Evolutionary conservation across 2,329 filamentous ascomycete species (phyloP), one percentile per base, ranked within the genome.

Genomic region (Sporothrix pallida): DNA sequence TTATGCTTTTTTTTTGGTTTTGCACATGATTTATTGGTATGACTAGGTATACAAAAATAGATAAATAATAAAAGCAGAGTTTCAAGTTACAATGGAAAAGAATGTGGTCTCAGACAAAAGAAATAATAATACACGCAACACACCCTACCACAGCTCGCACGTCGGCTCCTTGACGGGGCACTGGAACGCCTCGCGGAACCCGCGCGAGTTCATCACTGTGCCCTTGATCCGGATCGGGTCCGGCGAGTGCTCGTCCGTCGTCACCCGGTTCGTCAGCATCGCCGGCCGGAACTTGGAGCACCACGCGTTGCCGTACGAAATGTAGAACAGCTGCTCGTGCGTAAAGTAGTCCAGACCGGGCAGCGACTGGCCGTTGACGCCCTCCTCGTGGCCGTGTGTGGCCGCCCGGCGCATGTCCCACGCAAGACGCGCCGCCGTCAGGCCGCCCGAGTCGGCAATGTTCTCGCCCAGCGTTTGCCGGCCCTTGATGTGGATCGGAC

Each of bases 241-340:
- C 0, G 91, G 91, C 4, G 90, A 87, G 81, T 93, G 92, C 0
- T 87, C 86, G 78, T 93, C 90, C 0, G 84, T 87, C 78, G 89
- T 89, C 69, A 92, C 87, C 1, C 84, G 81, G 72, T 85, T 83
- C 48, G 90, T 84, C 5, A 88, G 87, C 6, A 86, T 83, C 76
- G 89, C 89, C 75, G 87, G 86, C 7, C 88, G 86, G 2, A 82
- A 86, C 83, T 91, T 91, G 50, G 87, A 86, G 79, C 92, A 93
- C 90, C 90, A 93, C 81, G 85, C 87, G 76, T 89, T 90, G 3
- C 83, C 86, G 78, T 88, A 93, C 1, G 86, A 86, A 44, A 93
- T 84, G 78, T 92, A 93, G 82, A 93, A 93, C 3, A 93, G 80
- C 80, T 93, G 90, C 75, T 92, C 90, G 75, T 90, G 88, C 0